phyloP scores from a whole-genome alignment of 305 asterid genomes.

The Solanum chacoense region DNA sequence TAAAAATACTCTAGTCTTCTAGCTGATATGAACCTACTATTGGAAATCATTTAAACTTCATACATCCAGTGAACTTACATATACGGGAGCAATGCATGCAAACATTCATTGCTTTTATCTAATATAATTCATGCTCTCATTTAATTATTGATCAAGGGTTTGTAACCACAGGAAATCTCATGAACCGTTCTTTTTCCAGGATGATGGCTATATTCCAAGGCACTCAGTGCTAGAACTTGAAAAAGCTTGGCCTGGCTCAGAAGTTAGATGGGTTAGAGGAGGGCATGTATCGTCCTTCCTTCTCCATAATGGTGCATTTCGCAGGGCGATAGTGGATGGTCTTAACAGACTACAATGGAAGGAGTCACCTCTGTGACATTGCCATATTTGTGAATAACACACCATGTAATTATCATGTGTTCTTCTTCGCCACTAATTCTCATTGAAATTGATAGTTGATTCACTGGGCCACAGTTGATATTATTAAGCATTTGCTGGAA shows the following conservation, averaged over 20 bases:
- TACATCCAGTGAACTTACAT: not conserved
- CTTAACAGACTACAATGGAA: constrained; percentile 77
- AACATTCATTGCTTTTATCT: not conserved
- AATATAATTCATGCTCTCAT: not conserved
- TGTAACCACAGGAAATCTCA: not conserved
- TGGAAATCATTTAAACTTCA: not conserved
- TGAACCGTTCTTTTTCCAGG: constrained; percentile 27
- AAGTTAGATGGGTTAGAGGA: constrained; percentile 94
- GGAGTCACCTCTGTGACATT: constrained; percentile 37
- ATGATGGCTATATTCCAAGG: constrained; percentile 90
- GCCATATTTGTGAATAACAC: constrained; percentile 3
- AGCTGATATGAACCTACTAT: not conserved
- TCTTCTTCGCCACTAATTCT: not conserved
- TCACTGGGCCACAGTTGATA: not conserved
- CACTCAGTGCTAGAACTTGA: constrained; percentile 87
- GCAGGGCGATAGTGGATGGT: constrained; percentile 78
- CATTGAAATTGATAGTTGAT: not conserved
- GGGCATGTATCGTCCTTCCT: constrained; percentile 93
- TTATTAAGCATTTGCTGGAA: not conserved
- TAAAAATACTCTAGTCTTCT: not conserved
- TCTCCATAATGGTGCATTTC: constrained; percentile 69
- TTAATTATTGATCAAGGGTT: not conserved
- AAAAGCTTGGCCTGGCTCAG: constrained; percentile 98
- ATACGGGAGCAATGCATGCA: not conserved
- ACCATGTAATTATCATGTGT: not conserved